Evolutionary conservation across 352 stramenopile genomes (phyloP).

Genomic region (Phytophthora hybrid): DNA sequence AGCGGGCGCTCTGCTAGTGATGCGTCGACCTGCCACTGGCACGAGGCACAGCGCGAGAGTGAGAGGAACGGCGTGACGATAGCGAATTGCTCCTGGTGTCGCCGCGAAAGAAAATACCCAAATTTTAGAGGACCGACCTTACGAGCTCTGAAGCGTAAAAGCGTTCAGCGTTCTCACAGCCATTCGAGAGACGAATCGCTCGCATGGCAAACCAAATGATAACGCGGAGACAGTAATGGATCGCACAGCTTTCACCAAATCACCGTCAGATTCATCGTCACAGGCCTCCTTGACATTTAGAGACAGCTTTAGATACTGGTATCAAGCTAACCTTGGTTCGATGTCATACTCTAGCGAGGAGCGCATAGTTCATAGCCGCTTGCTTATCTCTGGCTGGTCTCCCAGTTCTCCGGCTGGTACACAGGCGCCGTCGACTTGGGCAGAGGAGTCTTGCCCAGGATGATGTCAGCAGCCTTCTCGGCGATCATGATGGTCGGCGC

Average conservation of each 20-base stretch:
- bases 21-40: constrained; percentile 18
- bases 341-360: neutral
- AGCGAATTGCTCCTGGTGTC: neutral
- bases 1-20: constrained; percentile 20
- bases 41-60: neutral
- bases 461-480: constrained; percentile 94
- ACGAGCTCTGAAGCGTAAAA: neutral
- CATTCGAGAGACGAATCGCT: neutral
- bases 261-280: too few relatives aligned
- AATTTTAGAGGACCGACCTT: neutral
- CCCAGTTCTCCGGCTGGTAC: constrained; percentile 79
- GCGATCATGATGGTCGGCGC: constrained; percentile 94
- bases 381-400: constrained; percentile 72
- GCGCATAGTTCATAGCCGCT: neutral
- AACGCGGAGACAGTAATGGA: too few relatives aligned
- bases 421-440: constrained; percentile 78
- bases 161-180: neutral
- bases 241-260: too few relatives aligned
- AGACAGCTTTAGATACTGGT: too few relatives aligned
- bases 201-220: too few relatives aligned
- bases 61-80: neutral
- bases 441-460: constrained; percentile 78
- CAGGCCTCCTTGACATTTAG: too few relatives aligned
- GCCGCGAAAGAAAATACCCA: neutral
- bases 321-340: neutral